A percentile compares a stretch with the other conserved stretches of the same genome.
phyloP scores from a whole-genome alignment of 441 rosid genomes.

The Gossypium davidsonii region DNA sequence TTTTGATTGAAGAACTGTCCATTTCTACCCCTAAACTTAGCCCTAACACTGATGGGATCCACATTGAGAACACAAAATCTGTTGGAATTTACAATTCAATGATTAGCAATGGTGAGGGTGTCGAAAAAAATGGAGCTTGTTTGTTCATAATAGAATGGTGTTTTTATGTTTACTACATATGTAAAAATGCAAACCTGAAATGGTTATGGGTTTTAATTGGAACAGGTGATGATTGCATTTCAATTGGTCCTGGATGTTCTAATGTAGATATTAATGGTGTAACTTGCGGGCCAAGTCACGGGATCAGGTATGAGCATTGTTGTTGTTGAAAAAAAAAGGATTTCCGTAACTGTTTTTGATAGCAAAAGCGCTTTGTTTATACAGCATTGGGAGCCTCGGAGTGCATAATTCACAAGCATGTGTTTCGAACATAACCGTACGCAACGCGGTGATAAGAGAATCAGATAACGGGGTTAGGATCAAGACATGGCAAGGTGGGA shows the following conservation, averaged over 20 bases:
- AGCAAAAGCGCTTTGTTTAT: not conserved
- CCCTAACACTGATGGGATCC: constrained; percentile 93
- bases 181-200: no score
- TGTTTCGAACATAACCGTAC: constrained; percentile 77
- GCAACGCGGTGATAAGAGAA: constrained; percentile 58
- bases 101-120: constrained; percentile 66
- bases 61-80: constrained; percentile 63
- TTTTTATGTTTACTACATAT: no score
- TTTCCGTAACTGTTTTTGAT: no score
- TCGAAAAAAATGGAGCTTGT: not conserved
- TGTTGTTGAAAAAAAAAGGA: no score
- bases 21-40: constrained; percentile 84
- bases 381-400: constrained; percentile 92
- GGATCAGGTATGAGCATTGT: constrained; percentile 59
- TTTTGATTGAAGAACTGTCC: constrained; percentile 47
- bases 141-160: no score
- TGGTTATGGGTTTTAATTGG: not conserved
- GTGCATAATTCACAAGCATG: constrained; percentile 90
- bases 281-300: constrained; percentile 97
- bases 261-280: constrained; percentile 72
- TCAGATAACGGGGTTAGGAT: constrained; percentile 87
- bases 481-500: constrained; percentile 97
- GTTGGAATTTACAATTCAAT: constrained; percentile 72
- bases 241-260: constrained; percentile 82
- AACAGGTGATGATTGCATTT: constrained; percentile 91